These are phyloP conservation scores for Sclerotinia sclerotiorum DNA, from an alignment of 2,329 filamentous ascomycete species.

Conservation along the genomic window DNA sequence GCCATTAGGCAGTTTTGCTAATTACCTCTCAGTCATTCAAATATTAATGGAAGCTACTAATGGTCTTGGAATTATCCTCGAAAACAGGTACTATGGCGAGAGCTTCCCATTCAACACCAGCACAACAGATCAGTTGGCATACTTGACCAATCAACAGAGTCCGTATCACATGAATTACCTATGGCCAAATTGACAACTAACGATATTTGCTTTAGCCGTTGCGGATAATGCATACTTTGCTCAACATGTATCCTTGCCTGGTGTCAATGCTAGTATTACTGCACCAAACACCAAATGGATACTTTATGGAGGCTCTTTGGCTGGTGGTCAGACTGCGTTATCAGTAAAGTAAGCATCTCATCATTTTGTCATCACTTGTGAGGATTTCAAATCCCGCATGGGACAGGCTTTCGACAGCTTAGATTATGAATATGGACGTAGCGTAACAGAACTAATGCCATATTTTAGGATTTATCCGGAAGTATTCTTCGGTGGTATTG, in stretches of 20 bases:
- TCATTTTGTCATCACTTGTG: too few relatives aligned
- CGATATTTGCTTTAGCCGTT: slow-evolving; percentile 39
- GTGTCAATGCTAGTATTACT: slow-evolving; percentile 45
- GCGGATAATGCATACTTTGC: slow-evolving; percentile 55
- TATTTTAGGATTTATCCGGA: slow-evolving; percentile 43
- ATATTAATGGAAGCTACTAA: slow-evolving; percentile 55
- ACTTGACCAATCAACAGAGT: slow-evolving; percentile 52
- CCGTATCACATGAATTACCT: slow-evolving; percentile 10
- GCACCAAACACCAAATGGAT: slow-evolving; percentile 49
- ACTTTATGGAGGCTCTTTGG: slow-evolving; percentile 46
- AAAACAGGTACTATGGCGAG: slow-evolving; percentile 52
- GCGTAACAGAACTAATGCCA: slow-evolving; percentile 4
- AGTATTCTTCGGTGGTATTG: slow-evolving; percentile 51
- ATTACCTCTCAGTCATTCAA: slow-evolving; percentile 46
- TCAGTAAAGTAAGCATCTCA: slow-evolving; percentile 43
- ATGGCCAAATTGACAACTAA: not conserved
- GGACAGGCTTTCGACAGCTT: not conserved
- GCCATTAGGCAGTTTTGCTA: slow-evolving; percentile 29
- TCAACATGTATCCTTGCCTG: slow-evolving; percentile 48
- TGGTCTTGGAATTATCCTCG: slow-evolving; percentile 54
- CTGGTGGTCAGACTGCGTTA: slow-evolving; percentile 46
- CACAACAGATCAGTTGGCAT: slow-evolving; percentile 51
- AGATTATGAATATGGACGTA: not conserved
- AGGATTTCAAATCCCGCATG: not conserved
- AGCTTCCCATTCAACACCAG: slow-evolving; percentile 50